These are phyloP conservation scores for Nadsonia commutata DNA, from an alignment of 1,139 yeast genomes.

Conservation along the genomic window DNA sequence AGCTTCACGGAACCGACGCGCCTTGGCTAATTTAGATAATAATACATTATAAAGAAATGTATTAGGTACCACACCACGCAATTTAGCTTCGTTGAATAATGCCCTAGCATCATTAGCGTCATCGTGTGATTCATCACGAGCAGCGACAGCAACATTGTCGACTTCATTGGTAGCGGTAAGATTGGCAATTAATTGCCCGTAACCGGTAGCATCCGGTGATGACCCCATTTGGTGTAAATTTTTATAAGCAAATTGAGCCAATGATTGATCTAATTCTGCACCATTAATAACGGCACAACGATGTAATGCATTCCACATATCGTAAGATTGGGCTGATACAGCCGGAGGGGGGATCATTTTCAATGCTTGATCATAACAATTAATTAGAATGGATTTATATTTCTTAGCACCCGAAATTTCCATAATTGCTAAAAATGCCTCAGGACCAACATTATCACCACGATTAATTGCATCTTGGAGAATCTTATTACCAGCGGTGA, in stretches of 20 bases:
- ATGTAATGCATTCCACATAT: slow-evolving; percentile 18
- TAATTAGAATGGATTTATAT: slow-evolving; percentile 6
- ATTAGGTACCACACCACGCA: slow-evolving; percentile 17
- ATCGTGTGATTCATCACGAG: slow-evolving; percentile 14
- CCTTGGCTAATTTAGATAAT: slow-evolving; percentile 24
- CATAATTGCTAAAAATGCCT: slow-evolving; percentile 13
- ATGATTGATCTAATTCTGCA: slow-evolving; percentile 14
- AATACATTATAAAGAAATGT: slow-evolving; percentile 27
- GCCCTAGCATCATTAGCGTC: slow-evolving; percentile 23
- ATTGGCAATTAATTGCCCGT: slow-evolving; percentile 20
- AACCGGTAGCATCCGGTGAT: slow-evolving; percentile 25
- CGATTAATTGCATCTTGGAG: slow-evolving; percentile 12
- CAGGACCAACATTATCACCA: slow-evolving; percentile 13
- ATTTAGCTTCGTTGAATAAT: slow-evolving; percentile 24
- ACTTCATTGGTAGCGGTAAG: slow-evolving; percentile 9
- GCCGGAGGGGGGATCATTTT: slow-evolving; percentile 16
- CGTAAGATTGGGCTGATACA: slow-evolving; percentile 15
- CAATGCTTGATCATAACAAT: slow-evolving; percentile 12
- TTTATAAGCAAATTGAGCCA: slow-evolving; percentile 18
- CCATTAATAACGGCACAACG: slow-evolving; percentile 14
- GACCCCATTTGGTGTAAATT: slow-evolving; percentile 20
- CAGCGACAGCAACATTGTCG: slow-evolving; percentile 5
- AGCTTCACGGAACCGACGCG: slow-evolving; percentile 23
- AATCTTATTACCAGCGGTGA: slow-evolving; percentile 11
- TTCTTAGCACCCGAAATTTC: slow-evolving; percentile 12